Conservation (phyloP, 2,329 filamentous ascomycete species). For the Verticillium nubilum region DNA sequence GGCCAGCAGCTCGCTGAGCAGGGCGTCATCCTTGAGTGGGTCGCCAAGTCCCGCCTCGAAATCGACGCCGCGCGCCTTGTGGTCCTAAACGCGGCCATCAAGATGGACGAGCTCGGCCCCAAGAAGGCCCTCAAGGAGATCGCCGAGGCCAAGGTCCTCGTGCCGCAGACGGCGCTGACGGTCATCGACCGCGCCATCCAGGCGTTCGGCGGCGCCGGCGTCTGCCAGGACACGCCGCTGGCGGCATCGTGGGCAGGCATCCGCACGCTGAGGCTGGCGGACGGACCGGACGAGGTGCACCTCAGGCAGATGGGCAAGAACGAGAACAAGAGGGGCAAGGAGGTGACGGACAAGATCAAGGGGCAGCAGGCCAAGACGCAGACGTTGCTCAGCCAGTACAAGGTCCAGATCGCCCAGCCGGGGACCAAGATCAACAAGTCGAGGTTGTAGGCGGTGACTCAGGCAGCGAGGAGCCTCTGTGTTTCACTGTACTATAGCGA, state of each 20-base stretch:
- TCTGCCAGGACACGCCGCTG: slow-evolving; percentile 90
- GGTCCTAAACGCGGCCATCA: slow-evolving; percentile 90
- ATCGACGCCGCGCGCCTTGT: slow-evolving; percentile 87
- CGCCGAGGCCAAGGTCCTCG: slow-evolving; percentile 88
- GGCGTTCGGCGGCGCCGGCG: slow-evolving; percentile 83
- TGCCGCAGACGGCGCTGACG: slow-evolving; percentile 73
- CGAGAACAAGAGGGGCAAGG: slow-evolving; percentile 66
- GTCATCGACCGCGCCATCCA: slow-evolving; percentile 95
- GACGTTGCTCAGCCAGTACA: slow-evolving; percentile 59
- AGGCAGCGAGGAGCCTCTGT: background rate
- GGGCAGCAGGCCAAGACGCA: slow-evolving; percentile 61
- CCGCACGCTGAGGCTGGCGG: slow-evolving; percentile 77
- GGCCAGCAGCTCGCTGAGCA: slow-evolving; percentile 82
- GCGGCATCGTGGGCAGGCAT: slow-evolving; percentile 77
- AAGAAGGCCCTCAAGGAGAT: slow-evolving; percentile 92
- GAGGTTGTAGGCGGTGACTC: slow-evolving; percentile 34
- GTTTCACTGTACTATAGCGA: background rate
- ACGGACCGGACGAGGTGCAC: slow-evolving; percentile 96
- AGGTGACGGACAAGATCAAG: slow-evolving; percentile 55
- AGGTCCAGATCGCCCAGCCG: slow-evolving; percentile 38
- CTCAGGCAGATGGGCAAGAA: slow-evolving; percentile 74
- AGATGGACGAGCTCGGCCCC: slow-evolving; percentile 84
- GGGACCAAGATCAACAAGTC: slow-evolving; percentile 44
- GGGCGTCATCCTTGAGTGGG: slow-evolving; percentile 92
- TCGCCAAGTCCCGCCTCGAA: slow-evolving; percentile 86